These are phyloP conservation scores for Globisporangium solare DNA, from an alignment of 352 stramenopile species.

Conservation along the genomic window DNA sequence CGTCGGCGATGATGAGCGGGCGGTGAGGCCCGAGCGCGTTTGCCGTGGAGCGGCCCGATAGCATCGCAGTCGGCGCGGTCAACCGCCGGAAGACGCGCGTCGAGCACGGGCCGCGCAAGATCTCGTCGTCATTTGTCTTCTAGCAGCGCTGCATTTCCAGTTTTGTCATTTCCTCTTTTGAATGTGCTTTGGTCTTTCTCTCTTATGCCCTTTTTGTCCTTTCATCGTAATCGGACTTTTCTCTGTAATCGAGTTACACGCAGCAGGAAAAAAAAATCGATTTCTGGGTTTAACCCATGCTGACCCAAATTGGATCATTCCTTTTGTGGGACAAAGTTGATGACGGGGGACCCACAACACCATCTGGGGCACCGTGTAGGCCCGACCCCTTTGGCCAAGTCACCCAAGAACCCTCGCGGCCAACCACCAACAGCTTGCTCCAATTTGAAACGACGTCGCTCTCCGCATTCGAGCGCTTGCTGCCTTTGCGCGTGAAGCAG, in stretches of 20 bases:
- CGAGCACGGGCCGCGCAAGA: conserved; percentile 18
- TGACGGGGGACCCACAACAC: neutral
- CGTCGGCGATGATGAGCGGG: neutral
- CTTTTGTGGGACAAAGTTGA: neutral
- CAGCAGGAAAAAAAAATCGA: too few species aligned
- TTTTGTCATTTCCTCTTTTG: too few species aligned
- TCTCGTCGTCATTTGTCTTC: conserved; percentile 46
- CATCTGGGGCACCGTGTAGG: neutral
- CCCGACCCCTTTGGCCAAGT: neutral
- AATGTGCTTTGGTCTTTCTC: too few species aligned
- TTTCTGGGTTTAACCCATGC: too few species aligned
- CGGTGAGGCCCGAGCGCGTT: neutral
- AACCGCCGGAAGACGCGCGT: conserved; percentile 20
- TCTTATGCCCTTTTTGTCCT: too few species aligned
- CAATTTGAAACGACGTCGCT: conserved; percentile 13
- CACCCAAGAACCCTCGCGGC: neutral
- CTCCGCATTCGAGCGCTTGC: neutral
- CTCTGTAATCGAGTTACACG: too few species aligned
- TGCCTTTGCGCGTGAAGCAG: neutral
- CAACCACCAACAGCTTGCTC: conserved; percentile 4
- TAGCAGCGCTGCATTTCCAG: conserved; percentile 12
- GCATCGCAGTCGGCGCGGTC: conserved; percentile 11
- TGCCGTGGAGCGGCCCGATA: conserved; percentile 4
- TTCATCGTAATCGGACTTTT: too few species aligned
- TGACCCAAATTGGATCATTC: too few species aligned